phyloP scores from a whole-genome alignment of 129 eudicot species.

The Cynara cardunculus region DNA sequence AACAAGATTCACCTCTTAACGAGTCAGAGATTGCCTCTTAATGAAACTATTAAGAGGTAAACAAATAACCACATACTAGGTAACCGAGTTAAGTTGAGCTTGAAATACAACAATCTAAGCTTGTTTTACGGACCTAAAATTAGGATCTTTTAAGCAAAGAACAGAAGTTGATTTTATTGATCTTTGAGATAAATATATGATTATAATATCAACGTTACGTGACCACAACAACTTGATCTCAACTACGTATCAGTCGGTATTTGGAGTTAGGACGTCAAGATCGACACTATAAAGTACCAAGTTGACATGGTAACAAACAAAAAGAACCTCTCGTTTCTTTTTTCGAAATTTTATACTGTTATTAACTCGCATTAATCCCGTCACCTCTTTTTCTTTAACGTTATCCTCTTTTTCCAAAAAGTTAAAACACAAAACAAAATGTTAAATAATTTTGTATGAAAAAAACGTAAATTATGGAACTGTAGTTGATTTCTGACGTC shows the following conservation, averaged over 20 bases:
- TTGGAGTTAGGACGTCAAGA: not conserved
- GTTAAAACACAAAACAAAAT: not conserved
- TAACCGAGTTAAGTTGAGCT: not conserved
- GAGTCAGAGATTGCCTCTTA: too few species aligned
- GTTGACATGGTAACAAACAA: not conserved
- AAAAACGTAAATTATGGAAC: not conserved
- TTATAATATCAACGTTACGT: too few species aligned
- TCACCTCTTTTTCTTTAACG: not conserved
- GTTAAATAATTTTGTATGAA: not conserved
- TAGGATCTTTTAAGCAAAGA: not conserved
- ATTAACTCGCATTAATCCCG: not conserved
- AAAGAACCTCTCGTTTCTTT: not conserved
- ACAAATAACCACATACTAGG: too few species aligned
- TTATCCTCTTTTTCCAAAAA: not conserved
- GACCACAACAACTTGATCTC: not conserved
- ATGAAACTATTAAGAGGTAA: too few species aligned
- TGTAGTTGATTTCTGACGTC: not conserved
- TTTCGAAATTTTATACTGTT: not conserved
- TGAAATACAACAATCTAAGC: not conserved
- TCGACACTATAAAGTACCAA: not conserved
- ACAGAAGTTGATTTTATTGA: not conserved
- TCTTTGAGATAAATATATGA: not conserved
- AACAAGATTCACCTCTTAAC: too few species aligned
- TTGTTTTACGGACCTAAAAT: not conserved
- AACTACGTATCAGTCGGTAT: not conserved